Evolutionary conservation across 2,329 filamentous ascomycete genomes (phyloP).

Genomic region (Cercospora janseana): DNA sequence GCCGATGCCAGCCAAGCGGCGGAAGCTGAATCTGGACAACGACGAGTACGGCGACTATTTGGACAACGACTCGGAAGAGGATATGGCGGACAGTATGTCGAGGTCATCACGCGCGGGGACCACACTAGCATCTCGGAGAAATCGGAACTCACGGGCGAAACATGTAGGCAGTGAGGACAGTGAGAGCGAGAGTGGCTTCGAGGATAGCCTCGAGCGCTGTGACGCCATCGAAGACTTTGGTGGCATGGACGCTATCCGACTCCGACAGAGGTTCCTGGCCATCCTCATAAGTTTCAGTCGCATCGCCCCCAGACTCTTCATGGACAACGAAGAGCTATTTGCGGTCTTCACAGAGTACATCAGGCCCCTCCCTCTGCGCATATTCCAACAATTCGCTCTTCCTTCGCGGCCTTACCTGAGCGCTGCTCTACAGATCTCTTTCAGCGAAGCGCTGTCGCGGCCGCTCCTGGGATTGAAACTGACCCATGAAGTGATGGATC

Average conservation of each 20-base stretch:
- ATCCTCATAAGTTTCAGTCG: slow-evolving; percentile 43
- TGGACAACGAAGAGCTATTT: slow-evolving; percentile 58
- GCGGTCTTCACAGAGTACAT: slow-evolving; percentile 58
- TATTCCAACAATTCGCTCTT: slow-evolving; percentile 58
- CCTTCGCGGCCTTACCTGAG: slow-evolving; percentile 40
- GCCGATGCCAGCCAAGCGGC: slow-evolving; percentile 58
- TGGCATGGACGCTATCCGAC: slow-evolving; percentile 55
- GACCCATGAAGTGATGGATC: slow-evolving; percentile 47
- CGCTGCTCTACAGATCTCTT: slow-evolving; percentile 47
- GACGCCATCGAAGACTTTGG: slow-evolving; percentile 29
- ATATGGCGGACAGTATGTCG: slow-evolving; percentile 16
- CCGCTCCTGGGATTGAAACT: slow-evolving; percentile 49
- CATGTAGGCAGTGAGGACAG: slow-evolving; percentile 13
- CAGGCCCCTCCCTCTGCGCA: slow-evolving; percentile 56
- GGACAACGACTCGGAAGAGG: slow-evolving; percentile 33
- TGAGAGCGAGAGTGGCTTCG: slow-evolving; percentile 5
- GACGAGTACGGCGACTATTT: slow-evolving; percentile 41
- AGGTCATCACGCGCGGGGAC: slow-evolving; percentile 19
- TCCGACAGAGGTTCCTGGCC: slow-evolving; percentile 63
- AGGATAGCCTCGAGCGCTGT: not conserved
- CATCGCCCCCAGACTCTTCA: slow-evolving; percentile 42
- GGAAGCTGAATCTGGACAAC: slow-evolving; percentile 53
- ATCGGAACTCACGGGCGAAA: slow-evolving; percentile 5
- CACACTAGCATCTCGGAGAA: slow-evolving; percentile 12
- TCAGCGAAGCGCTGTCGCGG: slow-evolving; percentile 55